Base-by-base conservation (phyloP, 768 basidiomycete genomes). In the Leccinum boreale region DNA sequence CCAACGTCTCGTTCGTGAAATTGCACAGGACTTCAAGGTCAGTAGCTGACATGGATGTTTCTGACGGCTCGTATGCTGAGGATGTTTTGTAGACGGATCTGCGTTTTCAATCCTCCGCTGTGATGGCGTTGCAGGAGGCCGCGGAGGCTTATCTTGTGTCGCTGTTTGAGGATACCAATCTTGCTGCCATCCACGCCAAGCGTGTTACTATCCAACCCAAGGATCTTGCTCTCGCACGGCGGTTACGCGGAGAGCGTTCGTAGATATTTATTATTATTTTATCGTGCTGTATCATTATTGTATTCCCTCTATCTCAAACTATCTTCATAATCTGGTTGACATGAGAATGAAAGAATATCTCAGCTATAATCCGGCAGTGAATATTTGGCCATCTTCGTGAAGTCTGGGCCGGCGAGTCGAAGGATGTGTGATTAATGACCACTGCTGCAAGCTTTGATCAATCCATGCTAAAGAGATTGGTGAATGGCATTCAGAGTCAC, bases 91-190 rank as follows among this genome's bases (percentile, higher is more conserved):
- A 87, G 89, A 87, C 86, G 59, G 86, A 88, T 65, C 78, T 93
- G 50, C 89, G 92, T 58, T 93, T 94, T 87, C 90, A 93, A 81
- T 92, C 91, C 4, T 92, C 90, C 11, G 90, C 90, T 57, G 87
- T 92, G 63, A 87, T 89, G 81, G 90, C 91, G 36, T 79, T 92
- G 47, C 91, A 92, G 73, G 50, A 50, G 31, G 50, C 50, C 0
- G 50, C 50, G 5, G 50, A 50, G 19, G 50, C 50, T 21, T 50
- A 50, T 19, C 50, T 50, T 15, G 50, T 50, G 7, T 50, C 50
- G 7, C 12, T 50, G 15, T 50, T 50, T 4, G 50, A 50, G n/a
- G 50, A 50, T 5, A 50, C 50, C 50, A 50, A 50, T 12, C 50
- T 50, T 4, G 50, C 50, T 50, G 49, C 49, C 8, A 50, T 50